Evolutionary conservation across 768 basidiomycete genomes (phyloP).

Genomic region (Naematelia encephala): DNA sequence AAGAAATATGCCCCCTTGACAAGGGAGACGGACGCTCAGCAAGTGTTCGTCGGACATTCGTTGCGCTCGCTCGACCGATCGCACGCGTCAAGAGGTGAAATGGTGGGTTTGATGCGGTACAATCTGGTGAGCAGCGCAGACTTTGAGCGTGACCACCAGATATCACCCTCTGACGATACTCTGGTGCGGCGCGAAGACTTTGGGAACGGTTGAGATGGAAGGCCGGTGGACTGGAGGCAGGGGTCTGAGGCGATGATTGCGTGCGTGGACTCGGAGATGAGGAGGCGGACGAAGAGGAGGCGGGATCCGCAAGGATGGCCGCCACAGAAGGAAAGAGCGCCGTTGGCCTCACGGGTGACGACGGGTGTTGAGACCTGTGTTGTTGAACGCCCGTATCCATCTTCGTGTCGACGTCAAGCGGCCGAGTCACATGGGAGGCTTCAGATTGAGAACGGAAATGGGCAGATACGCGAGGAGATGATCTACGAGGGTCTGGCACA

Average conservation of each 20-base stretch:
- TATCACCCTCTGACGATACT: neutral
- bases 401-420: too few relatives aligned
- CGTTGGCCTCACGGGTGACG: neutral
- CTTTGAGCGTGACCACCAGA: conserved; percentile 3
- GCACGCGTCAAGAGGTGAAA: conserved; percentile 16
- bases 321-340: neutral
- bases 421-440: too few relatives aligned
- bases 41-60: conserved; percentile 6
- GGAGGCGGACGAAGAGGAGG: neutral
- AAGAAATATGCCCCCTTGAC: conserved; percentile 9
- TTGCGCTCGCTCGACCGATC: conserved; percentile 26
- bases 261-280: neutral
- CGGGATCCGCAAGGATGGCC: neutral
- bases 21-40: neutral
- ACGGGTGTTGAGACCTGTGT: neutral
- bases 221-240: neutral
- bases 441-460: neutral
- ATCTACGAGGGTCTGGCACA: neutral
- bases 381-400: too few relatives aligned
- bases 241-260: neutral
- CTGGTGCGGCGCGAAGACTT: neutral
- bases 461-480: neutral
- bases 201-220: neutral
- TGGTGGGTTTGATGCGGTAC: conserved; percentile 19
- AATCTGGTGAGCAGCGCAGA: conserved; percentile 25